Evolutionary conservation across 306 rosid species (phyloP), one percentile per base, ranked within the genome.

Genomic region (Begonia loranthoides): DNA sequence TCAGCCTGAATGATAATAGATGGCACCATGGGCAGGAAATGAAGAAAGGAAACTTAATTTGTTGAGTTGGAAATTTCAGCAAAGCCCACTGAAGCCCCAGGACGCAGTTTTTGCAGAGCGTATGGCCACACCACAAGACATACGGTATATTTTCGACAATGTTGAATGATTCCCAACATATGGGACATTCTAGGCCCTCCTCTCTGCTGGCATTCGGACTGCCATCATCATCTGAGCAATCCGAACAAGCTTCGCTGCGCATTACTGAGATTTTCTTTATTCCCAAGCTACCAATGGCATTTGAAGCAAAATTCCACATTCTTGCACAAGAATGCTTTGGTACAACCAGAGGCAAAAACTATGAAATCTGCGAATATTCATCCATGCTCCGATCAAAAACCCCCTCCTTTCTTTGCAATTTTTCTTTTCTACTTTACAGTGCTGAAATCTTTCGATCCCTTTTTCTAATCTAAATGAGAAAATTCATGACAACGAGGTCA

Each of bases 61-160:
- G 83, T 72, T 80, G 90, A 52, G 81, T 52, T 15, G 82, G 83
- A 55, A 82, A 67, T 71, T 78, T 82, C 66, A 79, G 46, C 50
- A 78, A 60, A 9, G 90, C 89, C 87, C 89, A 80, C 52, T 89
- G 95, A 62, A 89, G 90, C 67, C 87, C 97, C n/a, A 89, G 51
- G 59, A 89, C 72, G 33, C 97, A 89, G 60, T 84, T 82, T 63
- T 77, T 89, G 69, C 97, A 89, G 16, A 89, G 73, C 12, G 87
- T 75, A 72, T 89, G 97, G 28, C 97, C 97, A 24, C 97, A 89
- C 94, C 97, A 84, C 53, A 89, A 72, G 60, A 89, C 94, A 73
- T 82, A 87, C 19, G 97, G 97, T 47, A 89, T 72, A 13, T 89
- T 89, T 84, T 89, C 97, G 54, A 89, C 95, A 66, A 85, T 77